These are phyloP conservation scores for Solanum bulbocastanum DNA, from an alignment of 257 asterid genomes.

Conservation along the genomic window DNA sequence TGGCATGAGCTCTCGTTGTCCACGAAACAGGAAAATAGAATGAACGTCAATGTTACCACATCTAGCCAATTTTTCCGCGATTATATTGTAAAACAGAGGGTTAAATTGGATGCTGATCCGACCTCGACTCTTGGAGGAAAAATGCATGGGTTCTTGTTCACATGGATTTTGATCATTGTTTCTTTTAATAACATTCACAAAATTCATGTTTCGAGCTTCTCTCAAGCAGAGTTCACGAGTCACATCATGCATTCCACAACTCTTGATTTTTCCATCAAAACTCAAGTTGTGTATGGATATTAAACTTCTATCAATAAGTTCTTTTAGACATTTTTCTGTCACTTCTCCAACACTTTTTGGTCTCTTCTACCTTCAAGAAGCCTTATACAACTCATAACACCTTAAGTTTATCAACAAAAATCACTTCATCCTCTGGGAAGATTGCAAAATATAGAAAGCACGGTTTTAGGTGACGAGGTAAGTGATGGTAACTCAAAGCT, in stretches of 20 bases:
- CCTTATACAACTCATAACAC: background rate
- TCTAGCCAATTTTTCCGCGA: background rate
- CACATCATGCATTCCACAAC: conserved; percentile 1
- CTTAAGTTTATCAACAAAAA: background rate
- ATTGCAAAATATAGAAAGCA: background rate
- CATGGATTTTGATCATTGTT: background rate
- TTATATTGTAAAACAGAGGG: background rate
- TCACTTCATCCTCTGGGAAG: background rate
- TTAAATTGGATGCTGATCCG: background rate
- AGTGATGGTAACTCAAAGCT: background rate
- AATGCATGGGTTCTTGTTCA: background rate
- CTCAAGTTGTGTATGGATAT: background rate
- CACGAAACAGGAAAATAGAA: background rate
- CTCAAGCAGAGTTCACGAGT: background rate
- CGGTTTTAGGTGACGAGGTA: background rate
- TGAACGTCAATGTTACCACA: background rate
- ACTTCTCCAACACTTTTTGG: background rate
- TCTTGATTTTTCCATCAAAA: background rate
- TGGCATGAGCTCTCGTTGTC: background rate
- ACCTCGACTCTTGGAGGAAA: background rate
- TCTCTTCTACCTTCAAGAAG: background rate
- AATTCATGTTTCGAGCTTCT: background rate
- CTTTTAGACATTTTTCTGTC: background rate
- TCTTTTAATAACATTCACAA: background rate
- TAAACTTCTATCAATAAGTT: background rate